A percentile compares a stretch with the other conserved stretches of the same genome.
Conservation (phyloP, 306 rosid genomes). For the Ormosia semicastrata region DNA sequence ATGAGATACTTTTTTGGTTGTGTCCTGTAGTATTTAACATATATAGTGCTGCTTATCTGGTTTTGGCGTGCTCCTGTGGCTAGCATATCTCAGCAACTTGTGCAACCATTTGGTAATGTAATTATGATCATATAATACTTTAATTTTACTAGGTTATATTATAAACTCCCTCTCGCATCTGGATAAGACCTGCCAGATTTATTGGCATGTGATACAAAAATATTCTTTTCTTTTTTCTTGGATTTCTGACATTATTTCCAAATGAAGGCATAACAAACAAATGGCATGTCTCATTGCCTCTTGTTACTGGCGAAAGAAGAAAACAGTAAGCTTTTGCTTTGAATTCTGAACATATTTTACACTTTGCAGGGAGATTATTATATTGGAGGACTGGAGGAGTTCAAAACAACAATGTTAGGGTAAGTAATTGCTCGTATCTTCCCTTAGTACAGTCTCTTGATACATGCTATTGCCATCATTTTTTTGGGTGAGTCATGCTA, state of each 20-base stretch:
- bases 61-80: slow-evolving; percentile 90
- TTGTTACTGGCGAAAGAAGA: neutral
- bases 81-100: slow-evolving; percentile 63
- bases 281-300: neutral
- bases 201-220: neutral
- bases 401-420: slow-evolving; percentile 48
- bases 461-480: neutral
- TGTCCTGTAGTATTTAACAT: slow-evolving; percentile 51
- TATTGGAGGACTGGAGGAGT: slow-evolving; percentile 67
- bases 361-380: slow-evolving; percentile 52
- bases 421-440: slow-evolving; percentile 25
- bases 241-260: neutral
- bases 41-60: slow-evolving; percentile 58
- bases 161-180: neutral
- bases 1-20: neutral
- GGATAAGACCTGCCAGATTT: neutral
- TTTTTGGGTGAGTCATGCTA: neutral
- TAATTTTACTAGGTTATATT: neutral
- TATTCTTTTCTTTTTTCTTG: neutral
- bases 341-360: neutral
- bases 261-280: neutral
- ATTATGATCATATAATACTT: neutral
- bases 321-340: neutral
- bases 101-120: slow-evolving; percentile 81
- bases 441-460: neutral